Evolutionary conservation across 805 yeast species (phyloP), one percentile per base, ranked within the genome.

Genomic region (Isabelozyma heimii): DNA sequence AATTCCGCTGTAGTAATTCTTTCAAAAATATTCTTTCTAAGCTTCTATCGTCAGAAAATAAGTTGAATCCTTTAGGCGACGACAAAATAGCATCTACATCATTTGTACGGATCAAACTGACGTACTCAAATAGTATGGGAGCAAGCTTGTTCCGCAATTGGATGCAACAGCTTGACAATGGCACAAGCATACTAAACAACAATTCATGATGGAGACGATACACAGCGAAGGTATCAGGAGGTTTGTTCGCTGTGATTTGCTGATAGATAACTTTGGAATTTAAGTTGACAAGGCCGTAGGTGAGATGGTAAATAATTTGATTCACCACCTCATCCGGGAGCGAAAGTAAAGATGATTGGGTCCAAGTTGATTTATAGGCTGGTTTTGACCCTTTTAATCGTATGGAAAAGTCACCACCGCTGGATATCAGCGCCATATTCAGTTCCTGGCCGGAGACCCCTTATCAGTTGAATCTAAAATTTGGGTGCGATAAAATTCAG

Each of bases 31-130:
- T 50, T 26, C 62, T 43, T 24, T 56, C 57, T 43, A 53, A 54
- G 8, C 35, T 45, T 42, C 48, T 52, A 28, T 44, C 47, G 39
- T 59, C 58, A 38, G 66, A 62, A 48, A 52, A 65, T 13, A 45
- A 37, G 37, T 59, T 57, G 51, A 55, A 54, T 4, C 51, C 28
- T 37, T 49, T 52, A 17, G 69, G 67, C 39, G 49, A 48, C 1
- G 57, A 52, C 40, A 67, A 47, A 7, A 65, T 46, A 3, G 63
- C 58, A 51, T 68, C 73, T 2, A 61, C 48, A 45, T 61, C 65
- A 46, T 64, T 66, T 17, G 47, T 39, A 20, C 73, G 46, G 6
- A 66, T 54, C 40, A 68, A 49, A 46, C 72, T 68, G 5, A 60
- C 14, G 14, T 51, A 50, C 7, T 42, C 43, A 45, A 64, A 67